Base-by-base conservation (phyloP, 139 green algal species). In the Trebouxia sp. region DNA sequence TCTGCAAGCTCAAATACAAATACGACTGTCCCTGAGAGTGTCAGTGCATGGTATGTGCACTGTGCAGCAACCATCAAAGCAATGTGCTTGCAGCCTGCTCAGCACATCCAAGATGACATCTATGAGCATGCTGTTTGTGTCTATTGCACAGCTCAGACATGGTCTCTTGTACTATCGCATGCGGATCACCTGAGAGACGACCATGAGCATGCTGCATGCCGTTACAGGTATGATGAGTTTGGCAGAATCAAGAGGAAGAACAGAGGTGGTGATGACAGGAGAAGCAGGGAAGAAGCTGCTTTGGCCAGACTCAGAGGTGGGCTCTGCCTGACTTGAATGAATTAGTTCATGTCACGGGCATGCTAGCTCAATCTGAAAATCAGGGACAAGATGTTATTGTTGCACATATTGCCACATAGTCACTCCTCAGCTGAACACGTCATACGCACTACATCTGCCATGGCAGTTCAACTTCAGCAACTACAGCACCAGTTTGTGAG, bases 221-320 rank as follows among this genome's bases (percentile, higher is more conserved):
- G 50, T 6, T 30, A 35, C 84, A 95, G 88, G 80, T 96, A 92
- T 55, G 92, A 96, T 70, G 92, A 96, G 84, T 96, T 93, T 87
- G 92, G 92, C 22, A 87, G 92, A 37, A 72, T 91, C 5, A 94
- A 94, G 85, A 87, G 89, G 77, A 92, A 90, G 80, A 80, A 85
- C 55, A 42, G 82, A 6, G 45, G 45, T 17, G 56, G 58, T 39
- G 85, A 85, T 45, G 89, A 95, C 85, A 81, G 86, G 6, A 85
- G 83, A 37, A 86, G 87, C 3, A 83, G 92, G 0, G 92, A 96
- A 81, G 80, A 79, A 55, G 92, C 92, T n/a, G 92, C 92, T 1
- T 86, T 96, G 72, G 89, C 88, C 1, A 83, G 92, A 0, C 86
- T 96, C 3, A 53, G 67, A 55, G 67, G 67, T 76, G 32, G 28